phyloP scores from a whole-genome alignment of 1,284 basidiomycete species.

The Trichosporon ovoides region DNA sequence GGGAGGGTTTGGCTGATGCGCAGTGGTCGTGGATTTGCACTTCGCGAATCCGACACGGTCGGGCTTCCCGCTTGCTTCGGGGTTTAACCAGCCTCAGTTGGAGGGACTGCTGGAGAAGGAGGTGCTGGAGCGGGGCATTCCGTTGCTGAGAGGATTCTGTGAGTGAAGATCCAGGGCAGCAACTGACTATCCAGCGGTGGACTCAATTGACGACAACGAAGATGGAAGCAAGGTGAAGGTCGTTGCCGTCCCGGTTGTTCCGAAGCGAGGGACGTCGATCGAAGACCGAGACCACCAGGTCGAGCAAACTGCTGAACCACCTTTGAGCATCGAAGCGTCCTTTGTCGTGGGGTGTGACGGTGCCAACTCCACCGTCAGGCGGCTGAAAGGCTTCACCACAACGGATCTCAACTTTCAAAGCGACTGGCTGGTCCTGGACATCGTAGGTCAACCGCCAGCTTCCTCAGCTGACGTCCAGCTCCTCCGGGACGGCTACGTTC shows the following conservation, averaged over 20 bases:
- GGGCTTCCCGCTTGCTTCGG: slow-evolving; percentile 15
- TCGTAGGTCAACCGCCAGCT: no score
- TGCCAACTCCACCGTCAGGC: slow-evolving; percentile 24
- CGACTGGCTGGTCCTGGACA: slow-evolving; percentile 25
- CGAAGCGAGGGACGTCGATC: no score
- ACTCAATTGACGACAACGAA: no score
- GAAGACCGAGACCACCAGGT: no score
- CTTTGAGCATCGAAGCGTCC: no score
- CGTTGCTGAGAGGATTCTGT: slow-evolving; percentile 11
- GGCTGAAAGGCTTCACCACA: slow-evolving; percentile 12
- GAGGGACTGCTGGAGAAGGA: slow-evolving; percentile 14
- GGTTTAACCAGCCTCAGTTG: slow-evolving; percentile 21
- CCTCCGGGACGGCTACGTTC: slow-evolving; percentile 12
- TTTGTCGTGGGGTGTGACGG: slow-evolving; percentile 25
- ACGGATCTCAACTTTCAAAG: slow-evolving; percentile 22
- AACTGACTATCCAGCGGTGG: not conserved
- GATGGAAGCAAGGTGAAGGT: no score
- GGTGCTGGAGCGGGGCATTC: slow-evolving; percentile 8
- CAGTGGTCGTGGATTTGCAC: slow-evolving; percentile 15
- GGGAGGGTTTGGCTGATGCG: not conserved
- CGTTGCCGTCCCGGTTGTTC: no score
- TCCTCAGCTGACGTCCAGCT: no score
- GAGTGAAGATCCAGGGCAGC: no score
- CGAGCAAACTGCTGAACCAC: no score
- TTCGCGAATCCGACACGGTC: slow-evolving; percentile 16